Evolutionary conservation across 441 rosid species (phyloP).

Genomic region (Raphanus hybrid): DNA sequence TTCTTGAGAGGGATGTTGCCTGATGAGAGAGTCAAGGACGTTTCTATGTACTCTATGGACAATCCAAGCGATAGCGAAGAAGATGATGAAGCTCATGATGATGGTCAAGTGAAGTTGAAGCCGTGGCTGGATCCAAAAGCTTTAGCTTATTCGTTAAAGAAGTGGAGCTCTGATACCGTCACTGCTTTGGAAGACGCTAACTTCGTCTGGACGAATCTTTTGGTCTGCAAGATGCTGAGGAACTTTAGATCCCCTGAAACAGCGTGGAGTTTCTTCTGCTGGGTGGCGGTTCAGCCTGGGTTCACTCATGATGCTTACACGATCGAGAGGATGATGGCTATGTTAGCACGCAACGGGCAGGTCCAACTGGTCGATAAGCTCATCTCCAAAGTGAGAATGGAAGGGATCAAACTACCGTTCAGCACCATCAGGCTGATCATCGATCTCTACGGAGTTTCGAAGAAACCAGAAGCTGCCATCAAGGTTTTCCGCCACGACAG

Average conservation of each 20-base stretch:
- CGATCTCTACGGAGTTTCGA: conserved; percentile 85
- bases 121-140: conserved; percentile 93
- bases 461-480: conserved; percentile 84
- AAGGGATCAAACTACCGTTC: conserved; percentile 74
- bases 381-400: conserved; percentile 62
- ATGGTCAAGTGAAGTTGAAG: conserved; percentile 72
- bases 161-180: conserved; percentile 71
- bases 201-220: conserved; percentile 81
- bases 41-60: conserved; percentile 33
- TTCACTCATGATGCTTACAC: conserved; percentile 81
- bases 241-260: conserved; percentile 65
- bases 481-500: conserved; percentile 70
- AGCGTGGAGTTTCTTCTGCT: conserved; percentile 91
- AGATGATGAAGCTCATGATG: too few species aligned
- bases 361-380: conserved; percentile 74
- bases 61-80: conserved; percentile 46
- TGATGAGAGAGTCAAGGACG: conserved; percentile 65
- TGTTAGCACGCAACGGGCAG: conserved; percentile 73
- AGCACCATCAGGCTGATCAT: conserved; percentile 77
- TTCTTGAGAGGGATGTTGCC: conserved; percentile 68
- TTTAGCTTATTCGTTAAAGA: conserved; percentile 70
- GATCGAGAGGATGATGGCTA: conserved; percentile 75
- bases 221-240: conserved; percentile 89
- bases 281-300: conserved; percentile 90
- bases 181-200: conserved; percentile 66